Evolutionary conservation across 169 alveolate genomes (phyloP).

Genomic region (Plasmodium cynomolgi): DNA sequence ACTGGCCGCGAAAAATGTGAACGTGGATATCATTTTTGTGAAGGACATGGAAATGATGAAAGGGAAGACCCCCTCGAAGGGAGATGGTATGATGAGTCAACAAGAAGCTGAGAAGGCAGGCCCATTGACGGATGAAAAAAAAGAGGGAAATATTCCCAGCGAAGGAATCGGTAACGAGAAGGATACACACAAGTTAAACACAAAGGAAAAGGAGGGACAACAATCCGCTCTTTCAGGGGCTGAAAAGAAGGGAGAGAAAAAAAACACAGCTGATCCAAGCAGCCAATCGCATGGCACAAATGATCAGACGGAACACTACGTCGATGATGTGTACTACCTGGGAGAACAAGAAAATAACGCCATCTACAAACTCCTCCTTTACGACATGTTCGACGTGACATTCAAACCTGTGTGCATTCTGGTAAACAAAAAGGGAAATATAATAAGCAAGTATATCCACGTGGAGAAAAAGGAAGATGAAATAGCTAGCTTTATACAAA

Average conservation of each 20-base stretch:
- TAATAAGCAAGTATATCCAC: constrained; percentile 56
- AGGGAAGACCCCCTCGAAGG: not conserved
- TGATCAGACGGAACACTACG: constrained; percentile 1
- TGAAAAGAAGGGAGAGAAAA: not conserved
- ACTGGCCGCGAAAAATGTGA: constrained; percentile 25
- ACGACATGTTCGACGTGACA: constrained; percentile 57
- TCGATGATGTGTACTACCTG: constrained; percentile 48
- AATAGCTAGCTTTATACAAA: constrained; percentile 30
- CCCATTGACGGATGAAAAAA: not conserved
- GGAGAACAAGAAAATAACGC: constrained; percentile 59
- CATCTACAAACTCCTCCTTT: constrained; percentile 38
- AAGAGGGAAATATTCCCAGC: not conserved
- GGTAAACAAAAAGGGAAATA: constrained; percentile 56
- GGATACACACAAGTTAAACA: not conserved
- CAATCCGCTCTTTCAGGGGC: not conserved
- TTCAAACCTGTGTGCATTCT: constrained; percentile 56
- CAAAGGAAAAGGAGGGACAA: not conserved
- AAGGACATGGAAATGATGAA: constrained; percentile 35
- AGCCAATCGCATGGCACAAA: not conserved
- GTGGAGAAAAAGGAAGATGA: constrained; percentile 53
- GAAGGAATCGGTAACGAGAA: not conserved
- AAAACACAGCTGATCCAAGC: not conserved
- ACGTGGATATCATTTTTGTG: constrained; percentile 47
- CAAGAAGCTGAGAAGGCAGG: not conserved
- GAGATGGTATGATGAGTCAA: not conserved